Evolutionary conservation across 768 basidiomycete species (phyloP).

Genomic region (Mycena vitilis): DNA sequence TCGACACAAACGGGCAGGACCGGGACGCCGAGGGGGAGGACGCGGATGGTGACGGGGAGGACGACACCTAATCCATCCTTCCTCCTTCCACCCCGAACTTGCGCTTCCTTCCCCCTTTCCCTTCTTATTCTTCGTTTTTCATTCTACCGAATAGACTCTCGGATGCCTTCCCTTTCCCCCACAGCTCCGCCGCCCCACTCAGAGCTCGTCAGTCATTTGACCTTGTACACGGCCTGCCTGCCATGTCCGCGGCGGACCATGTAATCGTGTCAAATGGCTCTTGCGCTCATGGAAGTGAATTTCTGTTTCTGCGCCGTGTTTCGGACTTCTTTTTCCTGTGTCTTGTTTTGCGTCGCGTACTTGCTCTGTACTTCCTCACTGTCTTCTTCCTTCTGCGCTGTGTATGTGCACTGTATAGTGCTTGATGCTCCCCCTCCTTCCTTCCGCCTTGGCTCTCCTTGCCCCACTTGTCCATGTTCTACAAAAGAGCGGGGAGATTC

Average conservation of each 20-base stretch:
- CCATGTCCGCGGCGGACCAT: background rate
- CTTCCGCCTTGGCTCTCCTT: too few relatives aligned
- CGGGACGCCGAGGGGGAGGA: constrained; percentile 3
- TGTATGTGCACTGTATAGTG: too few relatives aligned
- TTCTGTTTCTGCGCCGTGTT: too few relatives aligned
- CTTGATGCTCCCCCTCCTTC: too few relatives aligned
- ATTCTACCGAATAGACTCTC: background rate
- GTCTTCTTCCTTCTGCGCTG: too few relatives aligned
- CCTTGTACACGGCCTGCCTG: constrained; percentile 23
- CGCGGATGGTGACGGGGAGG: constrained; percentile 24
- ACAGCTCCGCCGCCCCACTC: background rate
- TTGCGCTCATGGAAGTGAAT: background rate
- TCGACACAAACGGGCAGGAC: background rate
- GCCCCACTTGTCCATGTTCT: too few relatives aligned
- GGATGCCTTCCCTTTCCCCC: background rate
- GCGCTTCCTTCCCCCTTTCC: too few relatives aligned
- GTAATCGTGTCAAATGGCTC: constrained; percentile 20
- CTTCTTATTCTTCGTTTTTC: background rate
- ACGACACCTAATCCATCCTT: constrained; percentile 5
- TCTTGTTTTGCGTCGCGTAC: too few relatives aligned
- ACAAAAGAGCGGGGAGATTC: too few relatives aligned
- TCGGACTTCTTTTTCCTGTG: too few relatives aligned
- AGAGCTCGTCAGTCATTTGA: constrained; percentile 30
- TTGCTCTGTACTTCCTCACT: too few relatives aligned
- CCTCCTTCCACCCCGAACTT: background rate